phyloP scores from a whole-genome alignment of 768 basidiomycete species.

The Macrolepiota fuliginosa region DNA sequence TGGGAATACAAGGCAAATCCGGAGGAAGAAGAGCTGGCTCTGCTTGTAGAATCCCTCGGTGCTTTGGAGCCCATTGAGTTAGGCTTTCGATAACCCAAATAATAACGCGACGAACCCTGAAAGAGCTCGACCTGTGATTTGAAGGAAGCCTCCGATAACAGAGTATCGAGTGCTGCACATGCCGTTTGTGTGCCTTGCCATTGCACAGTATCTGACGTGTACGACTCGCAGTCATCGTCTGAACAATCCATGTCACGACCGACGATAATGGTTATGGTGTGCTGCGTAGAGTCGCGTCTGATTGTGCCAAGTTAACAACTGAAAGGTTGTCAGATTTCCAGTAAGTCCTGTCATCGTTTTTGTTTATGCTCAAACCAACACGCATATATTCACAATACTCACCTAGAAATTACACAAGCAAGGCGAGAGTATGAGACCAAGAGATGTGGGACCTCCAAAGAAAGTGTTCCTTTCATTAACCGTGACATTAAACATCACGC shows the following conservation, averaged over 20 bases:
- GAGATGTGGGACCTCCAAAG: neutral
- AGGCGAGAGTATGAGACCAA: neutral
- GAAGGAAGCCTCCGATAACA: constrained; percentile 17
- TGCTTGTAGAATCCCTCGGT: neutral
- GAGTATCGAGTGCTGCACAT: constrained; percentile 19
- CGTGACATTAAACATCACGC: neutral
- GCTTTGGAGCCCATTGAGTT: neutral
- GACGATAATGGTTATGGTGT: neutral
- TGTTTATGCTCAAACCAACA: neutral
- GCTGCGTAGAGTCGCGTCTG: neutral
- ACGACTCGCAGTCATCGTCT: neutral
- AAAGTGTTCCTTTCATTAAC: neutral
- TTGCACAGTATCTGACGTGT: constrained; percentile 17
- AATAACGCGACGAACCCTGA: constrained; percentile 3
- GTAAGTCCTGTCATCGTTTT: neutral
- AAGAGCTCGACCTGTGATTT: neutral
- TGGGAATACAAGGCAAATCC: neutral
- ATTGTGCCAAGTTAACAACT: neutral
- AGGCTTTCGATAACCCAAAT: neutral
- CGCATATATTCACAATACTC: constrained; percentile 2
- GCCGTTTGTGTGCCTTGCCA: constrained; percentile 23
- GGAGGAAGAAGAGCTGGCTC: neutral
- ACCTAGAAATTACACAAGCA: neutral
- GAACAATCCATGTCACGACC: neutral
- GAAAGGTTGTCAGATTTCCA: neutral